Evolutionary conservation across 164 flowering plant genomes (phyloP), one percentile per base, ranked within the genome.

Genomic region (Houttuynia cordata): DNA sequence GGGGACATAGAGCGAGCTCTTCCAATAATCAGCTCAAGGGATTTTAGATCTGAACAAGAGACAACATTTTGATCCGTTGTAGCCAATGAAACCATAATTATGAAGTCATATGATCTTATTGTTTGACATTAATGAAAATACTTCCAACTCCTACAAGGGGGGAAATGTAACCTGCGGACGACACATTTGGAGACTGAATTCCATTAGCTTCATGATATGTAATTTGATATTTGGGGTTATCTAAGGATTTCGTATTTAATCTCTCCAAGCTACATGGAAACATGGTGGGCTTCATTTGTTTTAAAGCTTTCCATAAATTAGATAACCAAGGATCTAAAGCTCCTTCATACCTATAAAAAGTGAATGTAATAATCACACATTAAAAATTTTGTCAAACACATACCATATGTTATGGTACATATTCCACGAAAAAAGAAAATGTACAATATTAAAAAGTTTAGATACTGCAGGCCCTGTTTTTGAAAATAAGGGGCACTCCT

Each of bases 311-410:
- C 99, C 99, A 94, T 67, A 94, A 74, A 62, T 85, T 79, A 54
- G 82, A 77, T 82, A 91, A 78, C 99, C 99, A 94, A 64, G 93
- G 93, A 78, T 94, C 99, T 50, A 94, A 73, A 73, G 96, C 85
- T 67, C 87, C 99, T 77, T 94, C 99, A 73, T 94, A 91, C 80
- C 99, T 94, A 57, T 22, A 22, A 58, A 56, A 8, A 24, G 47
- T 42, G 17, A 22, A 19, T 6, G 6, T 6, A 30, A 2, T 30
- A 30, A 30, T 6, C 2, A 30, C 2, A 30, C 6, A 30, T 30
- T 30, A 30, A 6, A 30, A 2, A 30, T 30, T 30, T 30, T 30
- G 37, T 2, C n/a, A 30, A 30, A 30, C 2, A 30, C 37, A 30
- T 30, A 30, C 6, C 2, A 30, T 30, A 30, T 30, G 37, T 30